Percentiles rank a stretch among this genome's conserved stretches.
phyloP scores from a whole-genome alignment of 805 yeast species.

The Pichia exigua region DNA sequence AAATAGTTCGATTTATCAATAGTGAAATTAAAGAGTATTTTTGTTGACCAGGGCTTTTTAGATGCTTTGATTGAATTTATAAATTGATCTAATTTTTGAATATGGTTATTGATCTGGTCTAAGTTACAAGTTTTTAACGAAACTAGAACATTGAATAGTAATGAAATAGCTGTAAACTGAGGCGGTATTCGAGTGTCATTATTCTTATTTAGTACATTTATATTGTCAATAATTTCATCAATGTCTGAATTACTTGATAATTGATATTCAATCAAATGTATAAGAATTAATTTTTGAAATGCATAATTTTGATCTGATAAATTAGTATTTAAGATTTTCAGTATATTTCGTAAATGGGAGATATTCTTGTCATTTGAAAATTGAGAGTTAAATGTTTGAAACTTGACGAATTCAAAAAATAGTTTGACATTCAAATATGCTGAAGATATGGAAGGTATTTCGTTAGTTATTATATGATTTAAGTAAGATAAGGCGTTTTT shows the following conservation, averaged over 20 bases:
- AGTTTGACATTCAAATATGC: conserved; percentile 13
- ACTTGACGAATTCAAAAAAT: conserved; percentile 28
- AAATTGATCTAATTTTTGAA: conserved; percentile 21
- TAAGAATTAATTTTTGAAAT: conserved; percentile 20
- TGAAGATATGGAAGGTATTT: conserved; percentile 9
- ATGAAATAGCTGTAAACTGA: conserved; percentile 30
- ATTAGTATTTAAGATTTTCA: conserved; percentile 4
- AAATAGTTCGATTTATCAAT: conserved; percentile 8
- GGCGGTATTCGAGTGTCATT: conserved; percentile 14
- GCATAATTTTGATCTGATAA: conserved; percentile 9
- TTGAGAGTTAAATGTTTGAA: conserved; percentile 25
- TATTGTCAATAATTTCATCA: conserved; percentile 13
- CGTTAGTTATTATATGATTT: conserved; percentile 18
- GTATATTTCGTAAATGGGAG: not conserved
- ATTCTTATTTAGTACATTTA: conserved; percentile 14
- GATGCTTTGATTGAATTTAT: conserved; percentile 12
- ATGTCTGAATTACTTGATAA: conserved; percentile 27
- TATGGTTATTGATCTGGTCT: conserved; percentile 18
- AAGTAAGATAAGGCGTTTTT: conserved; percentile 28
- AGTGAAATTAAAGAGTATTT: not conserved
- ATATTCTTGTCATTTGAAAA: conserved; percentile 24
- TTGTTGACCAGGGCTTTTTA: not conserved
- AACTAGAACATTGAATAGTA: not conserved
- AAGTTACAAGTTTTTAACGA: conserved; percentile 10
- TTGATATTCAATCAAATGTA: conserved; percentile 27